Evolutionary conservation across 1,284 basidiomycete species (phyloP).

Genomic region (Stereum hirsutum): DNA sequence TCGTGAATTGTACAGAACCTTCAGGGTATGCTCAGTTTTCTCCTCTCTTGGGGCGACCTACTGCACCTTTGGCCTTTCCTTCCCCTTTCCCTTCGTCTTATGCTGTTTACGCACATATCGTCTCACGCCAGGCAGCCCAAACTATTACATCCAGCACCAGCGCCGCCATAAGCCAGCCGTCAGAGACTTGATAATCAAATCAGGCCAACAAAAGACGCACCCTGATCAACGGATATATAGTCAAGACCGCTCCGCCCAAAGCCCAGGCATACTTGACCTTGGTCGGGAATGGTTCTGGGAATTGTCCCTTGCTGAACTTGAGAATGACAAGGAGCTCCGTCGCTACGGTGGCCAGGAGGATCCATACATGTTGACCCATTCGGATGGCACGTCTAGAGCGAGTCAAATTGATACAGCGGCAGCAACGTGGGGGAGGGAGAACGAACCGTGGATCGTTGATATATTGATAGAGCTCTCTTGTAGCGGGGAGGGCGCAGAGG

Average conservation of each 20-base stretch:
- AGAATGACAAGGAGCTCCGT: conserved; percentile 68
- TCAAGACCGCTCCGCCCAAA: conserved; percentile 41
- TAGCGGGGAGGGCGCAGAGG: conserved; percentile 74
- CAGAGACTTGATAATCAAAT: conserved; percentile 4
- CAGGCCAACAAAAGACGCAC: conserved; percentile 32
- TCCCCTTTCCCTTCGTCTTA: conserved; percentile 16
- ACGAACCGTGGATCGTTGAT: conserved; percentile 67
- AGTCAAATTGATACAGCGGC: neutral
- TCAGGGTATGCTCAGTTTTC: too few relatives aligned
- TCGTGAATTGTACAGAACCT: too few relatives aligned
- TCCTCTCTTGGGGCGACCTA: neutral
- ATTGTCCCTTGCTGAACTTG: conserved; percentile 74
- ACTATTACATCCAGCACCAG: too few relatives aligned
- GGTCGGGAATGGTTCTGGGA: conserved; percentile 51
- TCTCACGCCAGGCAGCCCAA: conserved; percentile 27
- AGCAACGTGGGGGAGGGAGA: conserved; percentile 9
- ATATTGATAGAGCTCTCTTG: conserved; percentile 72
- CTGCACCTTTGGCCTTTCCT: conserved; percentile 19
- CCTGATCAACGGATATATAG: conserved; percentile 60
- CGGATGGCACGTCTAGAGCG: conserved; percentile 55
- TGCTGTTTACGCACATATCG: conserved; percentile 22
- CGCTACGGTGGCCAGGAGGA: conserved; percentile 70
- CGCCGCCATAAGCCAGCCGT: conserved; percentile 2
- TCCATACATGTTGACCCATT: conserved; percentile 83
- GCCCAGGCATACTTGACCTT: conserved; percentile 59